These are phyloP conservation scores for Fagopyrum tataricum DNA, from an alignment of 148 eudicot species.

Conservation along the genomic window DNA sequence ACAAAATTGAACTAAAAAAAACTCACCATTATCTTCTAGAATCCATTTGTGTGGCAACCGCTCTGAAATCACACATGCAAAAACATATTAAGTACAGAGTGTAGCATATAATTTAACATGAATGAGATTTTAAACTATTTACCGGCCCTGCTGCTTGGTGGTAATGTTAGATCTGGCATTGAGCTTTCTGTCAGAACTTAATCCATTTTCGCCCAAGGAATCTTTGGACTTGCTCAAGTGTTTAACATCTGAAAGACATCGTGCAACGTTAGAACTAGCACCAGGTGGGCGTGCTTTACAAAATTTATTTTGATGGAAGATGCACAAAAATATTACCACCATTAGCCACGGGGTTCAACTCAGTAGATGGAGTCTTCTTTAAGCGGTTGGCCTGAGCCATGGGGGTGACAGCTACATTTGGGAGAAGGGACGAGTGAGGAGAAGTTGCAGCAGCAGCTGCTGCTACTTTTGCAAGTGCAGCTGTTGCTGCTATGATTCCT, in stretches of 20 bases:
- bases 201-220: constrained; percentile 33
- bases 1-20: background rate
- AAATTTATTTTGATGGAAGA: background rate
- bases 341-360: constrained; percentile 30
- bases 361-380: constrained; percentile 44
- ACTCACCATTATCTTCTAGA: constrained; percentile 82
- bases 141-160: constrained; percentile 63
- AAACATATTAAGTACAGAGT: background rate
- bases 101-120: background rate
- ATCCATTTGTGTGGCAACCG: constrained; percentile 28
- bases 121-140: constrained; percentile 13
- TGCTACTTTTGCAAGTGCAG: constrained; percentile 90
- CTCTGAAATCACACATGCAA: constrained; percentile 33
- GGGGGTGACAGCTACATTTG: constrained; percentile 91
- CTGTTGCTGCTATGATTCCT: constrained; percentile 84
- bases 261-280: constrained; percentile 28
- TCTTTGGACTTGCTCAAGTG: constrained; percentile 49
- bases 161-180: constrained; percentile 42
- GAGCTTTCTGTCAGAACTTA: constrained; percentile 31
- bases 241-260: constrained; percentile 45
- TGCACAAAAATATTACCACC: constrained; percentile 21
- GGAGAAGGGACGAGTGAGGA: constrained; percentile 45
- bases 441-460: constrained; percentile 73
- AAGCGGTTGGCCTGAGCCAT: constrained; percentile 62
- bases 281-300: constrained; percentile 38